Percentiles rank a stretch among this genome's conserved stretches.
These are phyloP conservation scores for Moesziomyces sp. DNA, from an alignment of 1,284 basidiomycete species.

Conservation along the genomic window DNA sequence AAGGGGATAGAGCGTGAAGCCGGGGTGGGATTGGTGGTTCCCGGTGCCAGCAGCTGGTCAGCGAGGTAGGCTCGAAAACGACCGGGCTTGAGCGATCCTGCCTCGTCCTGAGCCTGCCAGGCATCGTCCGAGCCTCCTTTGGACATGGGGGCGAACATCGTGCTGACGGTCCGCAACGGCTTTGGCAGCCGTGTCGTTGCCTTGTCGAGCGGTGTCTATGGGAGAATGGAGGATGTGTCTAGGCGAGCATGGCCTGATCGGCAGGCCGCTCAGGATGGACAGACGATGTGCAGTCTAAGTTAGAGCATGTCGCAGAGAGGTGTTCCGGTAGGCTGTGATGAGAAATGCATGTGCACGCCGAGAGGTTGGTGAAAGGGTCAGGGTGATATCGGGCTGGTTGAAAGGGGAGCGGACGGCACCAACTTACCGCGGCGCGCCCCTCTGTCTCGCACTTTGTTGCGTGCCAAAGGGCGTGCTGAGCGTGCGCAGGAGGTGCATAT, in stretches of 20 bases:
- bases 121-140: slow-evolving; percentile 48
- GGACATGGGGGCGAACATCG: slow-evolving; percentile 53
- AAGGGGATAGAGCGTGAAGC: slow-evolving; percentile 33
- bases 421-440: too few relatives aligned
- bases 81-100: slow-evolving; percentile 50
- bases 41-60: slow-evolving; percentile 28
- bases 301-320: not conserved
- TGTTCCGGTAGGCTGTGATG: not conserved
- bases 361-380: not conserved
- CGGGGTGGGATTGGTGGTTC: slow-evolving; percentile 2
- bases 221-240: not conserved
- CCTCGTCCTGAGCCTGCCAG: slow-evolving; percentile 48
- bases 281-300: not conserved
- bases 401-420: too few relatives aligned
- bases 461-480: too few relatives aligned
- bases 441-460: not conserved
- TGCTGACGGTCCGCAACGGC: not conserved
- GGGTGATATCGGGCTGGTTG: not conserved
- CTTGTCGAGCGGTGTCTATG: not conserved
- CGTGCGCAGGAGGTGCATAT: not conserved
- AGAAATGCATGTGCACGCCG: not conserved
- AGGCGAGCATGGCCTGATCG: not conserved
- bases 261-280: not conserved
- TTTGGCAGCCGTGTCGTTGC: not conserved
- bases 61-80: slow-evolving; percentile 48